These are phyloP conservation scores for Antrodiella citrinella DNA, from an alignment of 768 basidiomycete species.

Conservation along the genomic window DNA sequence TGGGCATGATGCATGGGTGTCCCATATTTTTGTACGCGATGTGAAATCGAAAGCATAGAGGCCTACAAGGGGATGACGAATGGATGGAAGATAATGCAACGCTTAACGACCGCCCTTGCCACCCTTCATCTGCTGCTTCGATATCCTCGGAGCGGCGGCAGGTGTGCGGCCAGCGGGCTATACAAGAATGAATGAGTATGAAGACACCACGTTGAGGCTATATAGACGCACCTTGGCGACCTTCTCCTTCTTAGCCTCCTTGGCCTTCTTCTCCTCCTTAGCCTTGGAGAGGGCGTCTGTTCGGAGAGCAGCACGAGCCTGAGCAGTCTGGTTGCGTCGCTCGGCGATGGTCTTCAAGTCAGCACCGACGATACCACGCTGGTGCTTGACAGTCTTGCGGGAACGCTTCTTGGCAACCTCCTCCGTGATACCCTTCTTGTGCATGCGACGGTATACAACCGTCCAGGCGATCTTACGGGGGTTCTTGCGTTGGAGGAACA, in stretches of 20 bases:
- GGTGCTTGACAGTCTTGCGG: slow-evolving; percentile 93
- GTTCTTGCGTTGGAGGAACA: slow-evolving; percentile 99
- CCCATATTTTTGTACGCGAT: slow-evolving; percentile 19
- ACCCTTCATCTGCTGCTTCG: slow-evolving; percentile 96
- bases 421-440: slow-evolving; percentile 99
- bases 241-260: slow-evolving; percentile 78
- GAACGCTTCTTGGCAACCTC: slow-evolving; percentile 99
- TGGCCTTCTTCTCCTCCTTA: slow-evolving; percentile 95
- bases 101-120: slow-evolving; percentile 70
- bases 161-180: slow-evolving; percentile 49
- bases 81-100: slow-evolving; percentile 7
- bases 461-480: slow-evolving; percentile 99
- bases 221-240: slow-evolving; percentile 48
- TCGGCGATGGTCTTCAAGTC: slow-evolving; percentile 88
- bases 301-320: slow-evolving; percentile 73
- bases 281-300: slow-evolving; percentile 86
- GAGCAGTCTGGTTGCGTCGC: slow-evolving; percentile 86
- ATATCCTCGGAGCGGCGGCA: slow-evolving; percentile 71
- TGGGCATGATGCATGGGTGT: slow-evolving; percentile 5
- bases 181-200: slow-evolving; percentile 2
- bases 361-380: slow-evolving; percentile 97
- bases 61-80: slow-evolving; percentile 12
- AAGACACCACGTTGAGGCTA: no score
- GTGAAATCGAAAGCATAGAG: slow-evolving; percentile 20
- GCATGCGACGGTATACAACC: slow-evolving; percentile 87